Percentiles rank a stretch among this genome's conserved stretches.
Evolutionary conservation across 2,329 filamentous ascomycete species (phyloP).

Genomic region (Sclerotinia minor): DNA sequence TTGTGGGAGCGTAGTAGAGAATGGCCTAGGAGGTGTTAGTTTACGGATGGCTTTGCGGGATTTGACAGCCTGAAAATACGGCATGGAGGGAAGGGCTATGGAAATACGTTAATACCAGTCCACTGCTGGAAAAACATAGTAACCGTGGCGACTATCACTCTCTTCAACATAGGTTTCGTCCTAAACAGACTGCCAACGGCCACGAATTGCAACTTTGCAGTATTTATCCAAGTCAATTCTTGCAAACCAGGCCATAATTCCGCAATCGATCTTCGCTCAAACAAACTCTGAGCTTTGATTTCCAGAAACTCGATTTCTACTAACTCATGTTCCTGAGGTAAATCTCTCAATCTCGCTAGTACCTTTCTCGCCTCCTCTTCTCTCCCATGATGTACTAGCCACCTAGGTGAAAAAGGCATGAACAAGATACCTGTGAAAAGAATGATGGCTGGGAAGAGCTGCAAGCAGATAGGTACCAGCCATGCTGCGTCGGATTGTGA

Average conservation of each 20-base stretch:
- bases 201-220: constrained; percentile 68
- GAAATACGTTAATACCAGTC: constrained; percentile 47
- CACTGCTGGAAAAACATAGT: constrained; percentile 63
- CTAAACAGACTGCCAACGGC: constrained; percentile 65
- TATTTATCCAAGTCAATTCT: constrained; percentile 61
- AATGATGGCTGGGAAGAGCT: constrained; percentile 65
- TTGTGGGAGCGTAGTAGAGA: constrained; percentile 49
- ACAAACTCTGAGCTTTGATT: constrained; percentile 75
- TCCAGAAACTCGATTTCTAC: constrained; percentile 78
- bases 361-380: constrained; percentile 66
- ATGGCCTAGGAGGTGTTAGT: constrained; percentile 11
- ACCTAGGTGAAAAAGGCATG: constrained; percentile 78
- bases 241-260: constrained; percentile 67
- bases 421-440: constrained; percentile 72
- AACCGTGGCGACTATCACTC: constrained; percentile 62
- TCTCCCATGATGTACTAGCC: constrained; percentile 69
- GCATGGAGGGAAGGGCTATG: background rate
- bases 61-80: background rate
- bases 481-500: constrained; percentile 68
- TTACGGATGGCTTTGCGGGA: no score
- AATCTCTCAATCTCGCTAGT: constrained; percentile 63
- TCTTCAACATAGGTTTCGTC: constrained; percentile 64
- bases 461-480: constrained; percentile 71
- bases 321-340: constrained; percentile 63
- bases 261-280: constrained; percentile 70